A percentile compares a stretch with the other conserved stretches of the same genome.
Conservation (phyloP, 495 filamentous ascomycete species). For the Usnea hakonensis region DNA sequence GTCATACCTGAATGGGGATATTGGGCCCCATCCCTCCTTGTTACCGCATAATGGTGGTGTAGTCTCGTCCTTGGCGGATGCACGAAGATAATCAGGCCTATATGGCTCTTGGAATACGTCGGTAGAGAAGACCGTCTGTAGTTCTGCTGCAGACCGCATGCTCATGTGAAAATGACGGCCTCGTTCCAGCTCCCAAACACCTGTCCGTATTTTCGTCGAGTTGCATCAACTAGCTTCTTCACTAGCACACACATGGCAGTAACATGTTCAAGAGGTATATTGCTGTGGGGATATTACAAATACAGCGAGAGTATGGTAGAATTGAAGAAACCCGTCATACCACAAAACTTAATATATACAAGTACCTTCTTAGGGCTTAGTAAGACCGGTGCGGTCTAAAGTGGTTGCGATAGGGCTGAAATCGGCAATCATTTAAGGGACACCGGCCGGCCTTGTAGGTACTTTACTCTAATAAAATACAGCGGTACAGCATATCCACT, state of each 20-base stretch:
- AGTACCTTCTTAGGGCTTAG: too few relatives aligned
- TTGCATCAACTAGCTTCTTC: background rate
- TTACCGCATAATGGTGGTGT: slow-evolving; percentile 73
- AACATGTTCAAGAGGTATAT: background rate
- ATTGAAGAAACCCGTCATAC: too few relatives aligned
- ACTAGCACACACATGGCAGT: background rate
- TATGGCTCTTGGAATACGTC: slow-evolving; percentile 1
- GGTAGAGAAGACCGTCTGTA: slow-evolving; percentile 14
- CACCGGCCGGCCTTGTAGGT: too few relatives aligned
- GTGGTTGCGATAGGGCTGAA: too few relatives aligned
- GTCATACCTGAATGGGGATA: slow-evolving; percentile 76
- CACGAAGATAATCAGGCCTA: slow-evolving; percentile 22
- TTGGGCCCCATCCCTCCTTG: slow-evolving; percentile 87
- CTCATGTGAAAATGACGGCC: slow-evolving; percentile 4
- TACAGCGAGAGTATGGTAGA: background rate
- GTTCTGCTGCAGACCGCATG: slow-evolving; percentile 14
- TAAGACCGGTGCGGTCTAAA: too few relatives aligned
- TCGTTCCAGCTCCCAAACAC: slow-evolving; percentile 2
- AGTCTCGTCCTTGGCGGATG: slow-evolving; percentile 7
- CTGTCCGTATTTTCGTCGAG: background rate
- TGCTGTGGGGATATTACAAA: background rate
- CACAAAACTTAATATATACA: too few relatives aligned
- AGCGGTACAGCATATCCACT: too few relatives aligned
- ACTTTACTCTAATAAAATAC: too few relatives aligned
- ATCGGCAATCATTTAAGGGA: too few relatives aligned